Evolutionary conservation across 2,329 filamentous ascomycete species (phyloP), one percentile per base, ranked within the genome.

Genomic region (Penicillium sp.): DNA sequence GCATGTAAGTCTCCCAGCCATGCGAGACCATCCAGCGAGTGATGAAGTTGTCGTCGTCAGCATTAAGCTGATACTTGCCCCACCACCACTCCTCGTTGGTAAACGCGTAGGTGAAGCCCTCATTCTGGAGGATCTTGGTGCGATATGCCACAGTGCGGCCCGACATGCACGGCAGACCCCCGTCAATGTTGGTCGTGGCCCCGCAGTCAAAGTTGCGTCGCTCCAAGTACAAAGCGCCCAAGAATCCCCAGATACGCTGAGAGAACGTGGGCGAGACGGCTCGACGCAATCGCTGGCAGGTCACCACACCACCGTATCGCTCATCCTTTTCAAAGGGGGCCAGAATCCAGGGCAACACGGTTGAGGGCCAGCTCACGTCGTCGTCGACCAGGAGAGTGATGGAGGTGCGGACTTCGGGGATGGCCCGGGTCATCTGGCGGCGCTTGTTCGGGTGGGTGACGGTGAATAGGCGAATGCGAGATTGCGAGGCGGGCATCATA

Each of bases 41-140:
- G 70, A 98, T 92, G 80, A 97, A 98, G 80, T 98, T 98, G 83
- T 98, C 94, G 76, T 98, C 94, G 77, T 98, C 94, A 28, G 94
- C 93, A 73, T 97, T 97, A 63, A 98, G 84, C 72, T 93, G 93
- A 79, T 90, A 96, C 70, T 89, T 88, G 52, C 89, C 85, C 65
- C 78, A 81, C 78, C 84, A 84, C 92, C 92, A 97, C 69, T 89
- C 90, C 80, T 98, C 94, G 58, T 93, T 92, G 68, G 91, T 93
- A 81, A 98, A 97, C 49, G 89, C 91, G 66, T 93, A 86, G 45
- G 93, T 88, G 77, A 98, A 98, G 55, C 90, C 87, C 61, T 90
- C 87, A 74, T 93, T 92, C 70, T 92, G 88, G 28, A 98, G 82
- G 65, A 98, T 97, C 73, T 90, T 87, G 10, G 92, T 92, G 52